phyloP scores from a whole-genome alignment of 2,329 filamentous ascomycete genomes.

The Nectriaceae sp. region DNA sequence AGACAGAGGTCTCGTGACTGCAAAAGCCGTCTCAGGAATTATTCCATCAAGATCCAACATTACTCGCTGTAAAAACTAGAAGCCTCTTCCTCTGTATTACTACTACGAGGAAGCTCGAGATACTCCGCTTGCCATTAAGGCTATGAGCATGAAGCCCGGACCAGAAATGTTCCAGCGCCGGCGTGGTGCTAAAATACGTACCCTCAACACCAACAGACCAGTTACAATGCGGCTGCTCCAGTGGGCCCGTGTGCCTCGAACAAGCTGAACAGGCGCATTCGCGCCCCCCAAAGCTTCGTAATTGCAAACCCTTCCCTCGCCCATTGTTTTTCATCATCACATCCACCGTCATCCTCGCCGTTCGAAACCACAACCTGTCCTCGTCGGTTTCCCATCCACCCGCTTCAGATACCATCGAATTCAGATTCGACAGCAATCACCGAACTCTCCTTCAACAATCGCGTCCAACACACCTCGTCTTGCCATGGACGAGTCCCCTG shows the following conservation, averaged over 20 bases:
- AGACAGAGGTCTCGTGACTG: too few relatives aligned
- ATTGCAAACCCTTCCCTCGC: neutral
- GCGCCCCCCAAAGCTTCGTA: neutral
- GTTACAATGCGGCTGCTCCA: neutral
- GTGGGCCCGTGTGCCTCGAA: neutral
- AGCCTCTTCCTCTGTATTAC: too few relatives aligned
- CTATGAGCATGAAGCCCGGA: too few relatives aligned
- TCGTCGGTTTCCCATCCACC: neutral
- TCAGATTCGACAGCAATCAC: neutral
- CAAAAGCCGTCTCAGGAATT: too few relatives aligned
- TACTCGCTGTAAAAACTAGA: too few relatives aligned
- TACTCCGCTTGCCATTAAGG: too few relatives aligned
- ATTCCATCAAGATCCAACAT: too few relatives aligned
- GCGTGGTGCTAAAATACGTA: too few relatives aligned
- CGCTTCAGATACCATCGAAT: neutral
- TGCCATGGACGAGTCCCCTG: constrained; percentile 36
- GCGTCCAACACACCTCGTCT: neutral
- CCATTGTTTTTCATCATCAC: neutral
- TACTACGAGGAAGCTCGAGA: too few relatives aligned
- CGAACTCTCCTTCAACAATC: neutral
- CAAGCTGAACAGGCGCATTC: neutral
- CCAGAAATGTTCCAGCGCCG: neutral
- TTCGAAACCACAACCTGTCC: neutral
- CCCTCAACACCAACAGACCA: neutral
- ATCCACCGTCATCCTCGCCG: neutral